phyloP scores from a whole-genome alignment of 1,284 basidiomycete species.

The Tylopilus sp. region DNA sequence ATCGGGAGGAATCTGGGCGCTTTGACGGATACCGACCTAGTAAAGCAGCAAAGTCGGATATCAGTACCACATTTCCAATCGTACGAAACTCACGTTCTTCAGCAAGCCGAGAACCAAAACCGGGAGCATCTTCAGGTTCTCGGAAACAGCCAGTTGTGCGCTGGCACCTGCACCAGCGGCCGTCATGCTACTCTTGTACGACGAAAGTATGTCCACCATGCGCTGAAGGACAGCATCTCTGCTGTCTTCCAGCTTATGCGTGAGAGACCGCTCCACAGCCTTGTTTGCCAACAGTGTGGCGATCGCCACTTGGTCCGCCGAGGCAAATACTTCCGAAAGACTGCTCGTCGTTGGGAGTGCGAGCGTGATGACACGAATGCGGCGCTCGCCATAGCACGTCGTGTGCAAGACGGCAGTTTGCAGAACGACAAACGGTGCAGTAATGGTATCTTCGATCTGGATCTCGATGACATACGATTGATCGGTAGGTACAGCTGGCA shows the following conservation, averaged over 20 bases:
- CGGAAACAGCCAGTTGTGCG: constrained; percentile 88
- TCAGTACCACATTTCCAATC: constrained; percentile 3
- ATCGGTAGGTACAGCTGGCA: constrained; percentile 95
- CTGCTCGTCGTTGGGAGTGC: constrained; percentile 92
- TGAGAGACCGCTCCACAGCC: constrained; percentile 90
- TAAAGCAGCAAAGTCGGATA: background rate
- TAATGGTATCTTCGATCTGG: constrained; percentile 95
- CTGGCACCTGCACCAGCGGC: constrained; percentile 88
- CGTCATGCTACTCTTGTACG: constrained; percentile 98
- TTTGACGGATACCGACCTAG: constrained; percentile 90
- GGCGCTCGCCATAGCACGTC: constrained; percentile 91
- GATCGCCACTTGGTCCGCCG: constrained; percentile 92
- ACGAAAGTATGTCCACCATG: constrained; percentile 84
- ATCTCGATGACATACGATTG: constrained; percentile 97
- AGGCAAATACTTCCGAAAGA: constrained; percentile 92
- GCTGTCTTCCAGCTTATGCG: constrained; percentile 91
- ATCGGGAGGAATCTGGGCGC: constrained; percentile 94
- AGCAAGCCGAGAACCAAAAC: constrained; percentile 85
- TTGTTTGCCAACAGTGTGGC: constrained; percentile 92
- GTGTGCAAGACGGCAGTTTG: constrained; percentile 97
- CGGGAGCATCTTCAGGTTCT: constrained; percentile 94
- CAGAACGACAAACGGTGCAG: constrained; percentile 89
- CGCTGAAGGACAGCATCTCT: constrained; percentile 89
- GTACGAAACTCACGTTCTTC: constrained; percentile 69
- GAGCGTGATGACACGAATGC: constrained; percentile 93